These are phyloP conservation scores for Fusarium sp. DNA, from an alignment of 2,329 filamentous ascomycete genomes.

Conservation along the genomic window DNA sequence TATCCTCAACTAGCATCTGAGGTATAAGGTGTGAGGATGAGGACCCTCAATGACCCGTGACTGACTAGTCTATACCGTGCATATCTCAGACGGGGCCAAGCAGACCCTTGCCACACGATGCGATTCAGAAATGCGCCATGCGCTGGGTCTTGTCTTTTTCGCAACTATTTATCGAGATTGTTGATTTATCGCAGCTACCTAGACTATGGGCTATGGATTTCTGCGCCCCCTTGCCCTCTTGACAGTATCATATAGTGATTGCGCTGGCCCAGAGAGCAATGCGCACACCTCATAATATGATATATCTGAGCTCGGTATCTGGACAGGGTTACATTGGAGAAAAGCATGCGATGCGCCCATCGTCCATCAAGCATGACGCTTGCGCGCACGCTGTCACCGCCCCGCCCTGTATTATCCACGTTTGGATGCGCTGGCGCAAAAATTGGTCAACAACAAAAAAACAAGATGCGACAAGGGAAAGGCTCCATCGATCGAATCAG, in stretches of 20 bases:
- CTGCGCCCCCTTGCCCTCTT: neutral
- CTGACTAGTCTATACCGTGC: conserved; percentile 38
- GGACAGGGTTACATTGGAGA: conserved; percentile 42
- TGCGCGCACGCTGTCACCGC: conserved; percentile 50
- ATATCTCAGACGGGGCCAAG: conserved; percentile 36
- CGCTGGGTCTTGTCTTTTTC: conserved; percentile 15
- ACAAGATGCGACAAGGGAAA: conserved; percentile 47
- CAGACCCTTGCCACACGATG: conserved; percentile 44
- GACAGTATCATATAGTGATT: neutral
- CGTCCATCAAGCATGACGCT: conserved; percentile 49
- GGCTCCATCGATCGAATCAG: conserved; percentile 45
- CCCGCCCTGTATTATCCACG: conserved; percentile 46
- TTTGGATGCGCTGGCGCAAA: conserved; percentile 49
- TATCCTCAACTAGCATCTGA: conserved; percentile 24
- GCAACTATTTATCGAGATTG: neutral
- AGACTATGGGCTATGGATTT: neutral
- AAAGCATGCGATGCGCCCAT: conserved; percentile 48
- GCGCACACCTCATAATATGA: conserved; percentile 17
- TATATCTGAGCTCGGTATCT: conserved; percentile 18
- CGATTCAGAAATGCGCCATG: conserved; percentile 43
- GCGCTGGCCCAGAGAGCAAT: conserved; percentile 32
- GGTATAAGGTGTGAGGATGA: neutral
- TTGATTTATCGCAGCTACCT: conserved; percentile 3
- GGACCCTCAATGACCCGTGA: conserved; percentile 35
- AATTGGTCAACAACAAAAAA: conserved; percentile 47